Evolutionary conservation across 2,329 filamentous ascomycete species (phyloP), one percentile per base, ranked within the genome.

Genomic region (Thelonectria blattea): DNA sequence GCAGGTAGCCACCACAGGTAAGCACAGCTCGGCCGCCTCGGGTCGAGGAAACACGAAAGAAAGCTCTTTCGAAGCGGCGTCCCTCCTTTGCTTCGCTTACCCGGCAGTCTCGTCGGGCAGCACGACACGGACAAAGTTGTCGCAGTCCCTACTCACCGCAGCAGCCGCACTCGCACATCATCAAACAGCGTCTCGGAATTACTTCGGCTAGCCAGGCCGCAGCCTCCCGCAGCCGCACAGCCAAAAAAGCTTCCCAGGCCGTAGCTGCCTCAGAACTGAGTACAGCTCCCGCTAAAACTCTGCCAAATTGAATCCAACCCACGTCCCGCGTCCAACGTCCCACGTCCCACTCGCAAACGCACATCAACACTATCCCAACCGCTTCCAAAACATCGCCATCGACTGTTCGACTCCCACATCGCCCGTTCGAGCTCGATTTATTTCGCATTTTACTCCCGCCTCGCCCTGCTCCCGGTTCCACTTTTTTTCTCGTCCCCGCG

Each of bases 211-310:
- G 22, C 24, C 39, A 37, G 34, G 32, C 30, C 32, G 41, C 53
- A 58, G 47, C 63, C 58, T 59, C 59, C 37, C 60, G 55, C 63
- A 60, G 62, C 61, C 66, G 50, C 64, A 64, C 54, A 3, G 6
- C 3, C 22, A 3, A 24, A 24, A 24, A 24, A 34, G 18, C 27
- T 47, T 48, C 42, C 50, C 37, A 32, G 46, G 50, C 42, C 45
- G 46, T 60, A 60, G 58, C 58, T 60, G 58, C 52, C 58, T 60
- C 61, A 66, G 58, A 64, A 57, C 60, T 68, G 52, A 52, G 52
- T 52, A 41, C 67, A 71, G 68, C 68, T 57, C 65, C 65, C 68
- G 58, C 68, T 69, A 71, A 71, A 71, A 71, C 70, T 71, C 69
- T 71, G 66, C 69, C 67, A 68, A 43, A 42, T 52, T 47, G 48